Evolutionary conservation across 2,329 filamentous ascomycete species (phyloP), one percentile per base, ranked within the genome.

Genomic region (Allantophomopsis lycopodina): DNA sequence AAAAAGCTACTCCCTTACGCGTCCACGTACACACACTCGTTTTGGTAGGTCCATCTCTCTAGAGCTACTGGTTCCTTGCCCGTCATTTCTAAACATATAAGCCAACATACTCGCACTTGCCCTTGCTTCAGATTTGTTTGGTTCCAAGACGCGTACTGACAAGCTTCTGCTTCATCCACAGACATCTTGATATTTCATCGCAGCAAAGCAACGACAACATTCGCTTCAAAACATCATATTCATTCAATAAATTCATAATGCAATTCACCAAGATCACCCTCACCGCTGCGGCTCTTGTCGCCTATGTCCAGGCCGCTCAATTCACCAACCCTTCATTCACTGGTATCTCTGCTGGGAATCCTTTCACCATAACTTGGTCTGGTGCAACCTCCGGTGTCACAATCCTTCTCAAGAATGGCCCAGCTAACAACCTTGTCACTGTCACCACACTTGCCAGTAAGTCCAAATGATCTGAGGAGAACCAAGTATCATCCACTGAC

Each of bases 291-390:
- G n/a, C 32, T 15, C 42, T 54, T 37, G 7, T 50, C 38, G 45
- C 49, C 8, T 46, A 48, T 17, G 44, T 45, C 7, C 44, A 48
- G 8, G 46, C 43, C 13, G 42, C 43, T 17, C 12, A 44, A 13
- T 44, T 56, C 44, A 54, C 50, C 36, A 56, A 50, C 35, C 32
- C 39, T 12, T 33, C 38, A n/a, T 55, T 50, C 40, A 40, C 40
- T 16, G 40, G 35, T 2, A 39, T 55, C 35, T 43, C 41, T 13
- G 48, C 46, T 28, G 51, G 51, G 7, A 10, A 39, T 4, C 17
- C 49, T 14, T 48, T 54, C 38, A 46, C 41, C 12, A 42, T 56
- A 37, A 50, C 45, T 32, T 56, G 54, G 54, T 18, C 43, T 13
- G 43, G 41, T 11, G 48, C 48, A 14, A 8, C 40, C 2, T 52